A percentile compares a stretch with the other conserved stretches of the same genome.
Conservation (phyloP, 345 rosid genomes). For the Lepidium africanum region DNA sequence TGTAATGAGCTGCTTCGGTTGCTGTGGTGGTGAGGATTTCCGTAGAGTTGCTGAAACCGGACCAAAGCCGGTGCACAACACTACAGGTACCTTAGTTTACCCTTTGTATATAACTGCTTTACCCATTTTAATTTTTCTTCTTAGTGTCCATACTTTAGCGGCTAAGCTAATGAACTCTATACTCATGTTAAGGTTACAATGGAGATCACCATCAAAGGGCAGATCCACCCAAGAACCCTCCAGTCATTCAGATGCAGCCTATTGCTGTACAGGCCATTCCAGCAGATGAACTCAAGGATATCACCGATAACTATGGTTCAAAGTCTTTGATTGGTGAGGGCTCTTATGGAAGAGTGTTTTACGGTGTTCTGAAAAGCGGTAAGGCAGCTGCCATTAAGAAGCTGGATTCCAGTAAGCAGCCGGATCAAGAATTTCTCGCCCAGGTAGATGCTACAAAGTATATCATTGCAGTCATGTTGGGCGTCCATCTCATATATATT, state of each 20-base stretch:
- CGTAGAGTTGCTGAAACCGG: constrained; percentile 49
- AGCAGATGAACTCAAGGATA: constrained; percentile 55
- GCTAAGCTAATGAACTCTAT: background rate
- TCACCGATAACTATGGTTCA: constrained; percentile 61
- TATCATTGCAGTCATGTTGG: background rate
- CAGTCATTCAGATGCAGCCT: constrained; percentile 41
- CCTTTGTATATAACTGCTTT: background rate
- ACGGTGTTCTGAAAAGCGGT: constrained; percentile 57
- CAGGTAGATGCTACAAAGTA: constrained; percentile 39
- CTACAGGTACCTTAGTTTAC: constrained; percentile 30
- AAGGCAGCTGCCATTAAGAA: constrained; percentile 77
- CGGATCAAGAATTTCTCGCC: constrained; percentile 75
- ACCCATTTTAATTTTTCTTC: background rate
- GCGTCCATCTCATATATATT: background rate
- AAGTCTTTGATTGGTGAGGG: constrained; percentile 84
- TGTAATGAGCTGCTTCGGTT: constrained; percentile 63
- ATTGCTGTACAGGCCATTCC: constrained; percentile 47
- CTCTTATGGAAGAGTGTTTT: constrained; percentile 86
- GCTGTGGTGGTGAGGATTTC: constrained; percentile 51
- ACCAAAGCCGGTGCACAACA: constrained; percentile 34
- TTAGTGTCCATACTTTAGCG: background rate
- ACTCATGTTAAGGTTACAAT: constrained; percentile 34
- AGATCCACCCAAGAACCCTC: constrained; percentile 29
- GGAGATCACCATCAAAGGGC: constrained; percentile 40
- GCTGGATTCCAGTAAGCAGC: constrained; percentile 87